Conservation (phyloP, 805 yeast species). For the Candida alai region DNA sequence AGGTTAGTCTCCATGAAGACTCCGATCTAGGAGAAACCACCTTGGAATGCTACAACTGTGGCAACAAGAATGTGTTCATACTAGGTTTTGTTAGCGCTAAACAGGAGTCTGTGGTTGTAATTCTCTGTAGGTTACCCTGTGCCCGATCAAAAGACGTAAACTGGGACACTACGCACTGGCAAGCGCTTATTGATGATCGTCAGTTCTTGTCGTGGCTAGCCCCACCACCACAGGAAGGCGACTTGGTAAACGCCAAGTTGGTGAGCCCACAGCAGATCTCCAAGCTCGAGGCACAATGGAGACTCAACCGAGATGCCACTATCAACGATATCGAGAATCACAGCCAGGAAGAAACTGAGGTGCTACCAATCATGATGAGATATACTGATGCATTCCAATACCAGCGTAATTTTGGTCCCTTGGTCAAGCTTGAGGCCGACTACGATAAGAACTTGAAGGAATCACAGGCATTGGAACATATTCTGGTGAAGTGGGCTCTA, state of each 20-base stretch:
- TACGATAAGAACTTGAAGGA: conserved; percentile 72
- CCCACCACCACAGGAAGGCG: conserved; percentile 62
- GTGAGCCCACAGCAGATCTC: conserved; percentile 63
- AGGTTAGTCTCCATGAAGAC: conserved; percentile 70
- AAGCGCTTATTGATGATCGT: conserved; percentile 75
- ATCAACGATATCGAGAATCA: conserved; percentile 49
- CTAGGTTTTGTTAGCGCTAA: conserved; percentile 87
- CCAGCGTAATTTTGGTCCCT: conserved; percentile 80
- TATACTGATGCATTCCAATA: conserved; percentile 82
- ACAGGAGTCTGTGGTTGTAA: conserved; percentile 79
- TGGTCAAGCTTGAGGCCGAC: conserved; percentile 78
- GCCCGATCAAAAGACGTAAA: conserved; percentile 68
- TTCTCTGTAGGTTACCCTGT: conserved; percentile 86
- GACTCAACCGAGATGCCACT: conserved; percentile 65
- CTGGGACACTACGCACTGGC: conserved; percentile 91
- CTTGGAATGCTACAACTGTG: conserved; percentile 89
- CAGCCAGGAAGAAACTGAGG: conserved; percentile 52
- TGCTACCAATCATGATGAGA: conserved; percentile 69
- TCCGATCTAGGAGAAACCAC: conserved; percentile 84
- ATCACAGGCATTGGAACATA: conserved; percentile 69
- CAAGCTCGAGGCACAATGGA: conserved; percentile 79
- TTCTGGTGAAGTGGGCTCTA: conserved; percentile 69
- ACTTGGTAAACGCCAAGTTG: conserved; percentile 49
- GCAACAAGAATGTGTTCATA: conserved; percentile 71
- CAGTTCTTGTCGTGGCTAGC: conserved; percentile 82